Conservation (phyloP, 1,139 yeast species). For the Geotrichum citri-aurantii region DNA sequence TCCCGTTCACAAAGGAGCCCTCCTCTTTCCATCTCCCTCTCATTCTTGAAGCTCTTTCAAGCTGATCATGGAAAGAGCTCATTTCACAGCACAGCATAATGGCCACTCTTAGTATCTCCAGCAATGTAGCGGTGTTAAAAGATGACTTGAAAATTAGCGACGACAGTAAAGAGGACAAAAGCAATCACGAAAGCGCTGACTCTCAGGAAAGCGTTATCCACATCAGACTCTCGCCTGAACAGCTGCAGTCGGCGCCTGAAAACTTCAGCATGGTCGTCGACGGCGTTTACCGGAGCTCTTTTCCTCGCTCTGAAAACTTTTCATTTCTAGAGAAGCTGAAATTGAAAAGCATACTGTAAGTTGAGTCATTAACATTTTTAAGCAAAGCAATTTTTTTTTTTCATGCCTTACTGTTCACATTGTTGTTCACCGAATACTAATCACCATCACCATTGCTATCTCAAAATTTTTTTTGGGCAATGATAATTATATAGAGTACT, state of each 20-base stretch:
- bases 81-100: background rate
- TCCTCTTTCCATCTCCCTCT: background rate
- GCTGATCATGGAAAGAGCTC: background rate
- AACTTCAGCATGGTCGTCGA: slow-evolving; percentile 84
- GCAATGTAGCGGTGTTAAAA: background rate
- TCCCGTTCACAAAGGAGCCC: background rate
- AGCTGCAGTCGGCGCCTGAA: slow-evolving; percentile 50
- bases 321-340: slow-evolving; percentile 55
- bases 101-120: background rate
- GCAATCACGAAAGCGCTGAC: background rate
- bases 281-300: slow-evolving; percentile 77
- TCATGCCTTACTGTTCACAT: background rate
- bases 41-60: background rate
- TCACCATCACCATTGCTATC: background rate
- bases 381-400: background rate
- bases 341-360: slow-evolving; percentile 58
- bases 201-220: background rate
- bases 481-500: slow-evolving; percentile 42
- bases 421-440: background rate
- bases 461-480: background rate
- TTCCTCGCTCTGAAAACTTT: slow-evolving; percentile 82
- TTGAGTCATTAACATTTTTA: background rate
- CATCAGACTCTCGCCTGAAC: background rate
- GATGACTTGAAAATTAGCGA: background rate
- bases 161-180: background rate